Conservation (phyloP, 2,329 filamentous ascomycete genomes). For the Albifimbria verrucaria region DNA sequence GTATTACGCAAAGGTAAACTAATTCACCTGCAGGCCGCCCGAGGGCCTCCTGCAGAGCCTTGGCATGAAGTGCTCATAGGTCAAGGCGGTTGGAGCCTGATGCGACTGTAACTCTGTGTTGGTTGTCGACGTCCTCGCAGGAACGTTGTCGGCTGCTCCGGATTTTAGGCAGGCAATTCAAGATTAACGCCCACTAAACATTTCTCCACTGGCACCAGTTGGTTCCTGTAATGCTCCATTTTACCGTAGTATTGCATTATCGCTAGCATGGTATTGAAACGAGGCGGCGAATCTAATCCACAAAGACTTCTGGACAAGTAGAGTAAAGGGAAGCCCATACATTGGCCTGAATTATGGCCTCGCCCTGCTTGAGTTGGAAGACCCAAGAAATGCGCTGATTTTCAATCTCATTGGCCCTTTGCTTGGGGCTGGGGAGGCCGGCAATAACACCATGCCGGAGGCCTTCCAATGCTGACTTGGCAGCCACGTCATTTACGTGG, state of each 20-base stretch:
- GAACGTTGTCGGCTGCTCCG: no score
- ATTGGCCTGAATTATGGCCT: no score
- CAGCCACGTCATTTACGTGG: not conserved
- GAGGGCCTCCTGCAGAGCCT: not conserved
- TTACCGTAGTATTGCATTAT: not conserved
- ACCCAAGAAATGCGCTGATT: no score
- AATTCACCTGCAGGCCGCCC: not conserved
- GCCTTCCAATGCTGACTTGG: no score
- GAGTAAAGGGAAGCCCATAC: no score
- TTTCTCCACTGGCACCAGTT: no score
- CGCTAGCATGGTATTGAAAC: no score
- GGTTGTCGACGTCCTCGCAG: not conserved
- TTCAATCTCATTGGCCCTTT: not conserved
- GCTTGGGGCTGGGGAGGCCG: not conserved
- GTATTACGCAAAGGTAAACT: constrained; percentile 37
- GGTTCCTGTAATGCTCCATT: not conserved
- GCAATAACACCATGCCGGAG: not conserved
- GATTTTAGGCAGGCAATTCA: no score
- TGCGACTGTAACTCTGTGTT: not conserved
- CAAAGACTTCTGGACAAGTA: no score
- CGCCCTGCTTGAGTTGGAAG: no score
- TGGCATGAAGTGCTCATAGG: not conserved
- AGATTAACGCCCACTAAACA: no score
- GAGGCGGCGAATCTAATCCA: no score
- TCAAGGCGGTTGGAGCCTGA: not conserved